Conservation (phyloP, 352 stramenopile genomes). For the Thraustotheca clavata region DNA sequence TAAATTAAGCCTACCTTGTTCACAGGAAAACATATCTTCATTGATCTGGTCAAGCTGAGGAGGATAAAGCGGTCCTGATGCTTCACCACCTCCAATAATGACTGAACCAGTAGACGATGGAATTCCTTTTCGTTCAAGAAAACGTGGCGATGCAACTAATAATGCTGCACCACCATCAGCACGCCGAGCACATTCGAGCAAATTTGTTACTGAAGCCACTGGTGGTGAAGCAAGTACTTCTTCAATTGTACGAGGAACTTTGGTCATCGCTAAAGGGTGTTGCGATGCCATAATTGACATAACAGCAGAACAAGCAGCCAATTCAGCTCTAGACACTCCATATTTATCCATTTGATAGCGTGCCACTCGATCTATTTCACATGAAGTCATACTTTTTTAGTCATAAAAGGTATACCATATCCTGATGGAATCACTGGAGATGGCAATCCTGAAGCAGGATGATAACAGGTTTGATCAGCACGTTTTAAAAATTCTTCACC, state of each 20-base stretch:
- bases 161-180: conserved; percentile 31
- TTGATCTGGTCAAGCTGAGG: conserved; percentile 24
- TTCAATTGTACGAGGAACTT: conserved; percentile 22
- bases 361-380: conserved; percentile 24
- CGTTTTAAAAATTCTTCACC: conserved; percentile 28
- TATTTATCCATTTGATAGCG: conserved; percentile 32
- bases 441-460: neutral
- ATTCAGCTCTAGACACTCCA: conserved; percentile 30
- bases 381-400: neutral
- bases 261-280: conserved; percentile 27
- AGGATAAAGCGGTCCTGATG: conserved; percentile 30
- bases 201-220: conserved; percentile 24
- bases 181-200: conserved; percentile 31
- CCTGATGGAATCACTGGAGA: conserved; percentile 24
- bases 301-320: conserved; percentile 26
- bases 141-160: conserved; percentile 27
- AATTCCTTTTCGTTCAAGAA: conserved; percentile 27
- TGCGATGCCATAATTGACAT: conserved; percentile 31
- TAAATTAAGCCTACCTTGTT: conserved; percentile 21
- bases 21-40: conserved; percentile 30
- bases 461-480: conserved; percentile 24
- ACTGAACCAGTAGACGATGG: conserved; percentile 19
- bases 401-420: conserved; percentile 23
- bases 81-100: conserved; percentile 32
- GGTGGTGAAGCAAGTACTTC: conserved; percentile 24